Evolutionary conservation across 305 asterid species (phyloP).

Genomic region (Fraxinus sp.): DNA sequence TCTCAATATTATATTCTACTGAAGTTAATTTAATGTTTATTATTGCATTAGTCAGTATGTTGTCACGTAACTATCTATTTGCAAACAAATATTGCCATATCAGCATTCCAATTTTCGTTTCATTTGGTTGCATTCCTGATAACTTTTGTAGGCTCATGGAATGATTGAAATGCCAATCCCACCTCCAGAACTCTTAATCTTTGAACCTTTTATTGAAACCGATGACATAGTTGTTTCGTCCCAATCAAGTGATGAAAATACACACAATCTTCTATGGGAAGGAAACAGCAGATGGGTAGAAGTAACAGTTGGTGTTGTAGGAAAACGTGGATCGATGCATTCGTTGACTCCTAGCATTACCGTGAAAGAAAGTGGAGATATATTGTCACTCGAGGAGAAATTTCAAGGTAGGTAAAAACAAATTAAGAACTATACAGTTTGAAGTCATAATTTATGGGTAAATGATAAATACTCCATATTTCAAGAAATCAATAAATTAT

Average conservation of each 20-base stretch:
- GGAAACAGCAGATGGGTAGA: slow-evolving; percentile 93
- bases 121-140: slow-evolving; percentile 15
- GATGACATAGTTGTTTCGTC: slow-evolving; percentile 70
- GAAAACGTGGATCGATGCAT: slow-evolving; percentile 67
- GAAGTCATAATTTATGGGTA: not conserved
- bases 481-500: not conserved
- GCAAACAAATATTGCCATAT: not conserved
- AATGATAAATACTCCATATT: not conserved
- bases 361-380: slow-evolving; percentile 85
- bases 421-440: not conserved
- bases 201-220: slow-evolving; percentile 85
- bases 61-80: not conserved
- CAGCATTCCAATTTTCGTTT: not conserved
- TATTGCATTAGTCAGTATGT: not conserved
- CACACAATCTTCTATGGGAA: slow-evolving; percentile 63
- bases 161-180: slow-evolving; percentile 86
- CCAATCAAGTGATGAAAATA: slow-evolving; percentile 41
- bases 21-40: not conserved
- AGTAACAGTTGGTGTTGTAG: slow-evolving; percentile 84
- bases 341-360: slow-evolving; percentile 90
- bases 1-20: not conserved
- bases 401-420: slow-evolving; percentile 60
- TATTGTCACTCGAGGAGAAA: slow-evolving; percentile 90
- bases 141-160: slow-evolving; percentile 63
- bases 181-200: slow-evolving; percentile 71